phyloP scores from a whole-genome alignment of 2,329 filamentous ascomycete species.

The Graphilbum fragrans region DNA sequence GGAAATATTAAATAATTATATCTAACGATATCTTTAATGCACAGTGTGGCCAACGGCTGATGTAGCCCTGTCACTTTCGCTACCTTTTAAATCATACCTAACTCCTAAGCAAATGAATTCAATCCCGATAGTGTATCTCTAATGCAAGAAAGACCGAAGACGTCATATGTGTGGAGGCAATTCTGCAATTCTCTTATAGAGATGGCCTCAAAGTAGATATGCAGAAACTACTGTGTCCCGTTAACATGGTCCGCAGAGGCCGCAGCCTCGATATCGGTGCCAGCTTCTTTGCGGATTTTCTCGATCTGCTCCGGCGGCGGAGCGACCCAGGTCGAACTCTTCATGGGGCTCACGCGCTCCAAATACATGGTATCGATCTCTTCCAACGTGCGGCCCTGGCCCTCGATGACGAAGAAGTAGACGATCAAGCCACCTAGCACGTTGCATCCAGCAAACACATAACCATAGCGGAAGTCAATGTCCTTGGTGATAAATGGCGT shows the following conservation, averaged over 20 bases:
- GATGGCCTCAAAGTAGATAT: too few relatives aligned
- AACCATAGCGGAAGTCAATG: conserved; percentile 59
- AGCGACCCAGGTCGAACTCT: conserved; percentile 1
- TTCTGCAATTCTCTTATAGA: too few relatives aligned
- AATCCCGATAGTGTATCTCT: too few relatives aligned
- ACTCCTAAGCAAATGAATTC: too few relatives aligned
- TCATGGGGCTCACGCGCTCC: conserved; percentile 6
- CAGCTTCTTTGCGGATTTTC: not conserved
- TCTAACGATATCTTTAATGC: too few relatives aligned
- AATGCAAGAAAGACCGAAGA: too few relatives aligned
- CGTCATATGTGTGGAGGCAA: too few relatives aligned
- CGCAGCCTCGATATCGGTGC: not conserved
- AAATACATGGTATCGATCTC: conserved; percentile 58
- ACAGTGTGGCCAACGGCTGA: too few relatives aligned
- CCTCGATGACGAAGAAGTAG: conserved; percentile 73
- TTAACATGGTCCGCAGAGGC: not conserved
- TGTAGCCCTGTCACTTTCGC: too few relatives aligned
- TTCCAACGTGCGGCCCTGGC: conserved; percentile 72
- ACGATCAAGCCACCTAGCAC: conserved; percentile 54
- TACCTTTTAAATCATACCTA: too few relatives aligned
- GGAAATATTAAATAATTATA: too few relatives aligned
- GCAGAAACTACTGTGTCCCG: too few relatives aligned
- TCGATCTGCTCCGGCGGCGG: not conserved
- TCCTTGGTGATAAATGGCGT: conserved; percentile 28
- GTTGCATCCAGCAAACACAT: conserved; percentile 56